Evolutionary conservation across 495 filamentous ascomycete species (phyloP).

Genomic region (Talaromyces trachyspermus): DNA sequence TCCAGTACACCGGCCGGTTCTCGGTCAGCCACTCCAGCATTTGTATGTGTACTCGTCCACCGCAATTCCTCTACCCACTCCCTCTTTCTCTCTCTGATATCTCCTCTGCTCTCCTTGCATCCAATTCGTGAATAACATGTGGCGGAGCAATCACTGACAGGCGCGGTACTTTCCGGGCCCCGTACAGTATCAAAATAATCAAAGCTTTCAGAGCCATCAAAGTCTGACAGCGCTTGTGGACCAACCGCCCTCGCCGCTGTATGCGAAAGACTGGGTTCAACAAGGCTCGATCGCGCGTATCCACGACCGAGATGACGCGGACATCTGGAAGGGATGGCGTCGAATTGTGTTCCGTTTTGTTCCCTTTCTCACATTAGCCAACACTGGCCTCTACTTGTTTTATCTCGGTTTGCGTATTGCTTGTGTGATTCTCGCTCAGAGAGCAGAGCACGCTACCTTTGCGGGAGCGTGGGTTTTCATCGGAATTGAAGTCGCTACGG

Average conservation of each 20-base stretch:
- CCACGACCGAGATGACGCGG: slow-evolving; percentile 33
- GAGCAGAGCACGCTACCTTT: slow-evolving; percentile 15
- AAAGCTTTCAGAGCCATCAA: slow-evolving; percentile 18
- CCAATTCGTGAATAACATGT: not conserved
- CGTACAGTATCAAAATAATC: slow-evolving; percentile 19
- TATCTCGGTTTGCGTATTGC: slow-evolving; percentile 33
- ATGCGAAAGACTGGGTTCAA: slow-evolving; percentile 28
- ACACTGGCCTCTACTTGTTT: slow-evolving; percentile 28
- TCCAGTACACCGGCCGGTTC: slow-evolving; percentile 20
- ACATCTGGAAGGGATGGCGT: slow-evolving; percentile 36
- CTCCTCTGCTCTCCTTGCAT: not conserved
- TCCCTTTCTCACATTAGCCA: slow-evolving; percentile 30
- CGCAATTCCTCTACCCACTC: no score
- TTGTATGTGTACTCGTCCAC: slow-evolving; percentile 14
- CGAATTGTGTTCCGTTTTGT: slow-evolving; percentile 28
- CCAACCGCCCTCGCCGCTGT: slow-evolving; percentile 16
- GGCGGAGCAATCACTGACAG: not conserved
- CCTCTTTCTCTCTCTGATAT: no score
- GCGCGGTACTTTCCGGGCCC: no score
- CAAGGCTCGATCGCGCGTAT: slow-evolving; percentile 28
- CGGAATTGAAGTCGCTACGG: slow-evolving; percentile 28
- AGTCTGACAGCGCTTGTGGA: slow-evolving; percentile 22
- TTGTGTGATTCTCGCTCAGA: slow-evolving; percentile 33
- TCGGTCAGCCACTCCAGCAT: slow-evolving; percentile 23
- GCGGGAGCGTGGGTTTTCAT: slow-evolving; percentile 36